Evolutionary conservation across 176 grass and related monocot genomes (phyloP), one percentile per base, ranked within the genome.

Genomic region (Phoenix dactylifera): DNA sequence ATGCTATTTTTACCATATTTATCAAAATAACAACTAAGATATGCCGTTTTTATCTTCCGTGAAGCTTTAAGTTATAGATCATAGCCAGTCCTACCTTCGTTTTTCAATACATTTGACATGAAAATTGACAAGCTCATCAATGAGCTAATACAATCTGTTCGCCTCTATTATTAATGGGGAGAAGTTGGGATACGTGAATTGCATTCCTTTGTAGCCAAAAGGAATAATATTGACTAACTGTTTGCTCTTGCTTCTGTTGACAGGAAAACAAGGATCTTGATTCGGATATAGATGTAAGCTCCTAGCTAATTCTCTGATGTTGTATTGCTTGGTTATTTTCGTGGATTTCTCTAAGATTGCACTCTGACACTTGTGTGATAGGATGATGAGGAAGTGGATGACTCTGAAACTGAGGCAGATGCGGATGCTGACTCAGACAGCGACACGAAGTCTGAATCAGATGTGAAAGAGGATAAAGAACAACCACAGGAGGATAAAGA

Each of bases 331-430:
- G 35, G 35, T 12, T 44, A 44, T 14, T 44, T 44, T 44, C 35
- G 12, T 12, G 35, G 10, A 44, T 44, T 44, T 44, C 35, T 44
- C 35, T 12, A 44, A 44, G 35, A 12, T 44, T 44, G 35, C 35
- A 14, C 35, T 44, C 9, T 12, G 35, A 44, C 7, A 44, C 35
- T 50, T 15, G 5, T n/a, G 7, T 18, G 18, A 52, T 25, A 73
- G 59, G 59, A 63, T 4, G 59, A 63, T 4, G 54, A 71, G 18
- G 70, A 63, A 22, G 51, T 56, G 17, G 59, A 49, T 24, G 54
- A 55, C 24, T 14, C 35, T 32, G 58, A 72, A 6, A 10, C 23
- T 5, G 24, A 60, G 15, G 57, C 49, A 4, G 70, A 72, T 17
- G n/a, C 49, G 5, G 49, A 53, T 12, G 19, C 48, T 65, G 70